Evolutionary conservation across 2,329 filamentous ascomycete species (phyloP).

Genomic region (Colletotrichum chlorophyti): DNA sequence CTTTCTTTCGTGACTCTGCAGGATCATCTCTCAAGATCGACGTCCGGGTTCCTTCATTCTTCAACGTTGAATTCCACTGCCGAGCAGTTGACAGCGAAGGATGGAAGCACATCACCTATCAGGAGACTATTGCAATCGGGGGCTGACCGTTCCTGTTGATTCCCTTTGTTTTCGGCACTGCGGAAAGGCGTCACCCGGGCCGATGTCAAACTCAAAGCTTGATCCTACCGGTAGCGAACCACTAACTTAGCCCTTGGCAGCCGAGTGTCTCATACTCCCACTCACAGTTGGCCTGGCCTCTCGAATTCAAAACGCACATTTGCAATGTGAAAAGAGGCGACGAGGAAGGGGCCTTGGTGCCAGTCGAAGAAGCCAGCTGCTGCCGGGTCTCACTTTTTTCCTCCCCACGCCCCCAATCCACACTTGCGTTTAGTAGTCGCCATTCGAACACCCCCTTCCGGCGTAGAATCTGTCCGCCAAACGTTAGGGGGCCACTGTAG

Average conservation of each 20-base stretch:
- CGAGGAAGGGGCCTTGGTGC: background rate
- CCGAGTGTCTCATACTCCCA: background rate
- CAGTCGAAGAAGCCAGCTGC: constrained; percentile 1
- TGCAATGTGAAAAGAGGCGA: no score
- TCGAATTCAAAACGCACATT: no score
- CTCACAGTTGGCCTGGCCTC: no score
- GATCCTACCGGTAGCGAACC: background rate
- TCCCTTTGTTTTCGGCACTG: background rate
- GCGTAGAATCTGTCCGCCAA: background rate
- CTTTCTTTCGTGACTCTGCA: constrained; percentile 10
- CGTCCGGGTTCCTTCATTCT: constrained; percentile 2
- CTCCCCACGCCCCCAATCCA: background rate
- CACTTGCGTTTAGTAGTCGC: background rate
- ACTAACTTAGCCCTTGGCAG: background rate
- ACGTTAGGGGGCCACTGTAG: constrained; percentile 2
- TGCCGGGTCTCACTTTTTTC: constrained; percentile 9
- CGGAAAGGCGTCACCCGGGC: no score
- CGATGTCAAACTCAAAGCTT: background rate
- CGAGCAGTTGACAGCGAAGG: background rate
- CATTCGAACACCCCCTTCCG: background rate
- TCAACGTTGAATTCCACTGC: no score
- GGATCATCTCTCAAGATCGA: background rate
- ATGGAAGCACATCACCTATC: constrained; percentile 10
- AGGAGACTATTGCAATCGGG: background rate
- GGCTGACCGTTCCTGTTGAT: constrained; percentile 11